phyloP scores from a whole-genome alignment of 257 asterid genomes.

The Gentiana dahurica region DNA sequence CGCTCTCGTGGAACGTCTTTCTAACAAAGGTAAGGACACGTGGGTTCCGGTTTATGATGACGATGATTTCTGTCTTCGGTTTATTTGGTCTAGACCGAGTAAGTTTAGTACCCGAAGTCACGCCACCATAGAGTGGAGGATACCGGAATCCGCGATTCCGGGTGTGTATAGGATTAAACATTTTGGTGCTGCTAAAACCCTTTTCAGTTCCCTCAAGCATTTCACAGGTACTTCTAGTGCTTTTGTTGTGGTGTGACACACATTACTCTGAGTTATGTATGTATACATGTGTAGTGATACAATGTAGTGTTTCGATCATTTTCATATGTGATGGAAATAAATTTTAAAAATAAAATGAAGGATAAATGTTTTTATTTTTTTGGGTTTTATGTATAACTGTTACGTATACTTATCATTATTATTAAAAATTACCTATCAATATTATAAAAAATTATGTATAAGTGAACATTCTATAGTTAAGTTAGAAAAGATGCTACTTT shows the following conservation, averaged over 20 bases:
- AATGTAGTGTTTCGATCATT: no score
- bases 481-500: no score
- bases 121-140: constrained; percentile 70
- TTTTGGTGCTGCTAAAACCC: constrained; percentile 81
- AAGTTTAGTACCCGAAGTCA: constrained; percentile 60
- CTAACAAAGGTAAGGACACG: constrained; percentile 30
- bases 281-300: no score
- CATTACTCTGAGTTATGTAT: no score
- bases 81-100: constrained; percentile 75
- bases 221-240: constrained; percentile 87
- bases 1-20: constrained; percentile 71
- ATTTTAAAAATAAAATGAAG: no score
- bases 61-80: constrained; percentile 74
- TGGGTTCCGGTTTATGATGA: constrained; percentile 89
- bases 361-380: no score
- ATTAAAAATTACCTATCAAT: no score
- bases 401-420: no score
- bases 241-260: constrained; percentile 48
- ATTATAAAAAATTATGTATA: no score
- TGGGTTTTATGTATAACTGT: no score
- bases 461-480: no score
- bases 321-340: no score
- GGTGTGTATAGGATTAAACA: constrained; percentile 84
- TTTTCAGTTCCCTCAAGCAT: constrained; percentile 64
- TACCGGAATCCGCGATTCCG: constrained; percentile 55